phyloP scores from a whole-genome alignment of 352 stramenopile genomes.

The Globisporangium parvum region DNA sequence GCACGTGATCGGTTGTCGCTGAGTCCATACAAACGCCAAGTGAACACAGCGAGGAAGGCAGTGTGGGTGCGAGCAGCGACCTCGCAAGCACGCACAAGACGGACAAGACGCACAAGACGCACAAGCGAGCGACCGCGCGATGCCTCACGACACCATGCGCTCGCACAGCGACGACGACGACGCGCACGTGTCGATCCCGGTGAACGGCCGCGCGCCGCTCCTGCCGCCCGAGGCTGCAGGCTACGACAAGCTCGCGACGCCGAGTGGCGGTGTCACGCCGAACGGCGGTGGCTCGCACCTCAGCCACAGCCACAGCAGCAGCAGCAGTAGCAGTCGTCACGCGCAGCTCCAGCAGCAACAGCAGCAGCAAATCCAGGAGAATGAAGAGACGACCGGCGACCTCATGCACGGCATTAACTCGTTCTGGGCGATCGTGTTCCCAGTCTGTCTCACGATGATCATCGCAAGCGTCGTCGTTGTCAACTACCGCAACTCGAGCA shows the following conservation, averaged over 20 bases:
- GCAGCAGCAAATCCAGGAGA: conserved; percentile 13
- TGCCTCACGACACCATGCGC: conserved; percentile 13
- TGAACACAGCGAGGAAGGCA: background rate
- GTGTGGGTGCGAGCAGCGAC: background rate
- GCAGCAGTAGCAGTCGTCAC: conserved; percentile 10
- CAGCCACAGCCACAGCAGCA: conserved; percentile 4
- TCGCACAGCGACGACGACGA: conserved; percentile 7
- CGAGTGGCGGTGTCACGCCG: conserved; percentile 20
- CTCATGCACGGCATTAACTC: conserved; percentile 86
- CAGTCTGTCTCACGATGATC: conserved; percentile 80
- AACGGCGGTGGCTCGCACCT: conserved; percentile 4
- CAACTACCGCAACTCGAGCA: conserved; percentile 74
- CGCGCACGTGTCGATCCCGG: conserved; percentile 22
- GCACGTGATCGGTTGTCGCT: background rate
- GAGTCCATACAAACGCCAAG: conserved; percentile 1
- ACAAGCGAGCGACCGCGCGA: background rate
- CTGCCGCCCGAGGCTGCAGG: conserved; percentile 13
- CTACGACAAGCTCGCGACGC: conserved; percentile 67
- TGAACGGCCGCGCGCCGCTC: conserved; percentile 27
- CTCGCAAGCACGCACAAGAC: background rate
- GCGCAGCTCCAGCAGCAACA: conserved; percentile 12
- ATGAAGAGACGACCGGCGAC: conserved; percentile 43
- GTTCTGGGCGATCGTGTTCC: conserved; percentile 82
- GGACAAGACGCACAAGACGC: background rate
- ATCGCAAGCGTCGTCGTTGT: conserved; percentile 76